These are phyloP conservation scores for Zygoascus hellenicus DNA, from an alignment of 1,139 yeast species.

Conservation along the genomic window DNA sequence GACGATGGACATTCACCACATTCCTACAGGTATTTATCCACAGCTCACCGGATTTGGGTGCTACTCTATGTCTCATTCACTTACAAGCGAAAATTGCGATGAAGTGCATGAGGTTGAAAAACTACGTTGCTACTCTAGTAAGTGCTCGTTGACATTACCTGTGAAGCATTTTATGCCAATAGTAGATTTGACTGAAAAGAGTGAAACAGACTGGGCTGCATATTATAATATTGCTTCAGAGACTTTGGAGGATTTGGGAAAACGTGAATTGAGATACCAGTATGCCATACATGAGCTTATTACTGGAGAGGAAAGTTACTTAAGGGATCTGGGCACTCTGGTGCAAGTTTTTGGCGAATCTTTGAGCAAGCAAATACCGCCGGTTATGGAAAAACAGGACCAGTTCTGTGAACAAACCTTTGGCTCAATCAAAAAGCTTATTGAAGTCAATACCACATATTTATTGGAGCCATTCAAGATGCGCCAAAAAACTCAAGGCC, in stretches of 20 bases:
- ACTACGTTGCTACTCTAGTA: slow-evolving; percentile 31
- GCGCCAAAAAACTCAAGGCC: slow-evolving; percentile 54
- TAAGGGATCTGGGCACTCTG: slow-evolving; percentile 63
- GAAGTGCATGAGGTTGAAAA: slow-evolving; percentile 21
- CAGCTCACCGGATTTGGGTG: slow-evolving; percentile 37
- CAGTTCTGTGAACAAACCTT: slow-evolving; percentile 59
- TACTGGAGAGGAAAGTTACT: slow-evolving; percentile 67
- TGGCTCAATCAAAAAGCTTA: slow-evolving; percentile 54
- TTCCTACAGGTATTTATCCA: slow-evolving; percentile 40
- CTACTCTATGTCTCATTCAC: slow-evolving; percentile 33
- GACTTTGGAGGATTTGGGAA: slow-evolving; percentile 50
- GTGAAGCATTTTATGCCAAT: slow-evolving; percentile 24
- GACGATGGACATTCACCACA: neutral
- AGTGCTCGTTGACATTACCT: slow-evolving; percentile 28
- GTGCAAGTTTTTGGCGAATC: slow-evolving; percentile 51
- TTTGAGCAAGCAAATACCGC: slow-evolving; percentile 36
- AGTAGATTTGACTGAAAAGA: slow-evolving; percentile 12
- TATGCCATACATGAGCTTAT: slow-evolving; percentile 73
- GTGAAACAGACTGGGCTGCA: slow-evolving; percentile 56
- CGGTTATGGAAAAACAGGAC: slow-evolving; percentile 43
- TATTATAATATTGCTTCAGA: slow-evolving; percentile 65
- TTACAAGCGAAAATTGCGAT: slow-evolving; percentile 10
- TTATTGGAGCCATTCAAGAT: slow-evolving; percentile 52
- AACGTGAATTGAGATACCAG: slow-evolving; percentile 57
- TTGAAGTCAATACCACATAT: slow-evolving; percentile 51